Evolutionary conservation across 805 yeast genomes (phyloP).

Genomic region (Cyberlindnera xylosilytica): DNA sequence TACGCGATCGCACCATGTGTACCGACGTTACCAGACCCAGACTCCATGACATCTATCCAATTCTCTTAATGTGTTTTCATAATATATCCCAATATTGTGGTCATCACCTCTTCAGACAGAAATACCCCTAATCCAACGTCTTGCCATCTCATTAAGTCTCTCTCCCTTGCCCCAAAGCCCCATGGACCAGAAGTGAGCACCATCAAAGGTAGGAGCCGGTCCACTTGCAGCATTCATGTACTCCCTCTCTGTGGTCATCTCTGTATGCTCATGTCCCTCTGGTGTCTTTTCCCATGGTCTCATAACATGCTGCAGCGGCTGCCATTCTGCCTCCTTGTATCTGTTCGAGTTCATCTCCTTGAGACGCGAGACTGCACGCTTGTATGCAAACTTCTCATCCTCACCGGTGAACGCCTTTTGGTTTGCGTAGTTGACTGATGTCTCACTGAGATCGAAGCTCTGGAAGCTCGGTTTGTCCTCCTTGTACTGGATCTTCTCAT

Average conservation of each 20-base stretch:
- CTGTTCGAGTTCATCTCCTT: conserved; percentile 51
- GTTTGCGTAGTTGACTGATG: conserved; percentile 39
- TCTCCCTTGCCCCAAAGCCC: conserved; percentile 57
- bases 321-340: conserved; percentile 57
- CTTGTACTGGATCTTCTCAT: conserved; percentile 35
- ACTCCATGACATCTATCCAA: no score
- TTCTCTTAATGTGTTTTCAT: no score
- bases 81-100: no score
- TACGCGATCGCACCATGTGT: no score
- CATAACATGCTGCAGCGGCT: conserved; percentile 47
- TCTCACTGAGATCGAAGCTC: conserved; percentile 23
- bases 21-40: no score
- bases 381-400: conserved; percentile 72
- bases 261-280: no score
- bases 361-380: conserved; percentile 65
- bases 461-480: conserved; percentile 21
- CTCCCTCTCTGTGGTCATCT: no score
- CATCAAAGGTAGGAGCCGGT: conserved; percentile 38
- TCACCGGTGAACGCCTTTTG: conserved; percentile 66
- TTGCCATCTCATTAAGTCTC: conserved; percentile 46
- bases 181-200: conserved; percentile 65
- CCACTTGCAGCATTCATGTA: conserved; percentile 11
- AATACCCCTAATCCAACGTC: conserved; percentile 44
- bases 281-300: conserved; percentile 71
- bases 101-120: no score